Conservation (phyloP, 306 rosid species). For the Citrullus amarus region DNA sequence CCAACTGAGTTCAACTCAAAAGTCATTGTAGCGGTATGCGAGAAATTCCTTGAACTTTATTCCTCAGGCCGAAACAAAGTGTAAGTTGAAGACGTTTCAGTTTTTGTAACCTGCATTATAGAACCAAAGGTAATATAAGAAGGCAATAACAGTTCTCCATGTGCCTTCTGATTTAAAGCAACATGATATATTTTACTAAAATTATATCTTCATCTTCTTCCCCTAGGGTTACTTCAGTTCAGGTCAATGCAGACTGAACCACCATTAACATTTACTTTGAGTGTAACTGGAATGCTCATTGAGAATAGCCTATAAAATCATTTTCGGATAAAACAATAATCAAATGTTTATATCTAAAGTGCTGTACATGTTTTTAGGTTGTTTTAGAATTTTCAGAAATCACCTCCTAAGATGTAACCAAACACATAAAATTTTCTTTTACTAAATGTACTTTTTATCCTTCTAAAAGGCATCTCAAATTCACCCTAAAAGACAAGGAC, state of each 20-base stretch:
- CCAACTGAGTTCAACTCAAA: neutral
- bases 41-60: slow-evolving; percentile 17
- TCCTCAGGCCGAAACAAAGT: slow-evolving; percentile 48
- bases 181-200: neutral
- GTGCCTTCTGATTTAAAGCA: neutral
- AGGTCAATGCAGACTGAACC: neutral
- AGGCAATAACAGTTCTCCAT: neutral
- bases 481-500: neutral
- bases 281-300: neutral
- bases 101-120: slow-evolving; percentile 72
- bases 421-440: neutral
- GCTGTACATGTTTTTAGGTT: neutral
- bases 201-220: neutral
- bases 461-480: neutral
- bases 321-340: neutral
- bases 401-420: neutral
- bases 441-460: neutral
- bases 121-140: slow-evolving; percentile 5
- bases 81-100: slow-evolving; percentile 62
- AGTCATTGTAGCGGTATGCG: neutral
- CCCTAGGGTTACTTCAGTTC: neutral
- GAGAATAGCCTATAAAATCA: neutral
- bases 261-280: neutral
- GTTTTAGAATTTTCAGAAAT: neutral
- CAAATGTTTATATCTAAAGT: neutral